Evolutionary conservation across 2,329 filamentous ascomycete genomes (phyloP).

Genomic region (Penicillium sp.): DNA sequence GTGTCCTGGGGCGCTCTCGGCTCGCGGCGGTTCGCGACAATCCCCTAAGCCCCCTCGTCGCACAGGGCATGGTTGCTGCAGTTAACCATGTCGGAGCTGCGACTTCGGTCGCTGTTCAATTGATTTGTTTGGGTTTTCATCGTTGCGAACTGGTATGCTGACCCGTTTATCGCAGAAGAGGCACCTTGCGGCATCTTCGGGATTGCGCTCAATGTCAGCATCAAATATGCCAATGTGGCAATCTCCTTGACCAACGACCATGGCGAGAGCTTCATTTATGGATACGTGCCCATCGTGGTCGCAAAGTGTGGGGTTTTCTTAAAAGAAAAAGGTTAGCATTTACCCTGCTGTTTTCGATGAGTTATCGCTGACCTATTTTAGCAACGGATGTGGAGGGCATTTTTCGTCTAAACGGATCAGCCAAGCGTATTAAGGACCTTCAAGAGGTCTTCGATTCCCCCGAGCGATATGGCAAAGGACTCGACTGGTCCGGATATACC

Average conservation of each 20-base stretch:
- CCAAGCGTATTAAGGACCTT: conserved; percentile 96
- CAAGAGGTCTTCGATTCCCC: conserved; percentile 88
- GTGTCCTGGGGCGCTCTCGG: background rate
- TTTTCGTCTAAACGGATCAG: conserved; percentile 88
- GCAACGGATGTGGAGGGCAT: conserved; percentile 93
- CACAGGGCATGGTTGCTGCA: background rate
- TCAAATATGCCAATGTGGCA: conserved; percentile 93
- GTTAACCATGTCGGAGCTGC: background rate
- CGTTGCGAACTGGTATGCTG: conserved; percentile 3
- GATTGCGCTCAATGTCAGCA: conserved; percentile 83
- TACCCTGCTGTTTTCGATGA: conserved; percentile 18
- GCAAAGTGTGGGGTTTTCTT: conserved; percentile 95
- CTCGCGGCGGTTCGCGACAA: background rate
- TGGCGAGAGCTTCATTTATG: conserved; percentile 93
- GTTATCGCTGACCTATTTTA: conserved; percentile 37
- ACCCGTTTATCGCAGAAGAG: conserved; percentile 15
- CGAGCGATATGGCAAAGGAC: conserved; percentile 87
- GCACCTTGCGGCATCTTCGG: conserved; percentile 75
- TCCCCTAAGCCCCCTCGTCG: background rate
- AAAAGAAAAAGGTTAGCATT: conserved; percentile 80
- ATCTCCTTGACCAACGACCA: conserved; percentile 90
- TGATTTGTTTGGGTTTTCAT: background rate
- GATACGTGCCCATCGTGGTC: conserved; percentile 95
- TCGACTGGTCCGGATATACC: conserved; percentile 95
- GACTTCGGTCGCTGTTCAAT: background rate